A percentile compares a stretch with the other conserved stretches of the same genome.
phyloP scores from a whole-genome alignment of 805 yeast genomes.

The Metschnikowia chrysomelidarum region DNA sequence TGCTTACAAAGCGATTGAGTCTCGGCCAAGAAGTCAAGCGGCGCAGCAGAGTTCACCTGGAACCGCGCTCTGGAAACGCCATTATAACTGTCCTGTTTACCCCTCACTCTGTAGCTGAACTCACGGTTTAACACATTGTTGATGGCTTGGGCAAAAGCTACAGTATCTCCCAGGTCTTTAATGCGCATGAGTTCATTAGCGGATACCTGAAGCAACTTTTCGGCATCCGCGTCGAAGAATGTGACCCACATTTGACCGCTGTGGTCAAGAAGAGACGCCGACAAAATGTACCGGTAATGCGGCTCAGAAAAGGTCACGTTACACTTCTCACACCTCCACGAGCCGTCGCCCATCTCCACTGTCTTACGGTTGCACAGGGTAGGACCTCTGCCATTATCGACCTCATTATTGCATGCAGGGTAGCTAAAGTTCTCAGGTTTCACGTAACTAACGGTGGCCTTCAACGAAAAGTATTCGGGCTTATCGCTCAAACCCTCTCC shows the following conservation, averaged over 20 bases:
- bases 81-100: constrained; percentile 80
- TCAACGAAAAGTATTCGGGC: constrained; percentile 74
- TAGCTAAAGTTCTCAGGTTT: constrained; percentile 78
- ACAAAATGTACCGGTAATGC: constrained; percentile 73
- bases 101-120: constrained; percentile 72
- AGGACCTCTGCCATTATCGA: constrained; percentile 30
- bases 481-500: constrained; percentile 72
- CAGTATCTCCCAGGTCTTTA: constrained; percentile 36
- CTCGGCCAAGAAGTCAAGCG: constrained; percentile 58
- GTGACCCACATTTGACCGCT: constrained; percentile 87
- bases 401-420: constrained; percentile 78
- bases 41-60: constrained; percentile 54
- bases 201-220: constrained; percentile 57
- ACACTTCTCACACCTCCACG: constrained; percentile 95
- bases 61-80: constrained; percentile 76
- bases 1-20: constrained; percentile 53
- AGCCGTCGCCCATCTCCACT: constrained; percentile 61
- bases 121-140: constrained; percentile 60
- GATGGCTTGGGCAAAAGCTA: constrained; percentile 44
- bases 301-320: constrained; percentile 68
- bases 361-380: constrained; percentile 76
- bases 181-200: constrained; percentile 61
- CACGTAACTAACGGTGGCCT: constrained; percentile 70
- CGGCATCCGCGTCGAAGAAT: constrained; percentile 82
- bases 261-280: constrained; percentile 72